phyloP scores from a whole-genome alignment of 2,329 filamentous ascomycete species.

The Hypoxylon rubiginosum region DNA sequence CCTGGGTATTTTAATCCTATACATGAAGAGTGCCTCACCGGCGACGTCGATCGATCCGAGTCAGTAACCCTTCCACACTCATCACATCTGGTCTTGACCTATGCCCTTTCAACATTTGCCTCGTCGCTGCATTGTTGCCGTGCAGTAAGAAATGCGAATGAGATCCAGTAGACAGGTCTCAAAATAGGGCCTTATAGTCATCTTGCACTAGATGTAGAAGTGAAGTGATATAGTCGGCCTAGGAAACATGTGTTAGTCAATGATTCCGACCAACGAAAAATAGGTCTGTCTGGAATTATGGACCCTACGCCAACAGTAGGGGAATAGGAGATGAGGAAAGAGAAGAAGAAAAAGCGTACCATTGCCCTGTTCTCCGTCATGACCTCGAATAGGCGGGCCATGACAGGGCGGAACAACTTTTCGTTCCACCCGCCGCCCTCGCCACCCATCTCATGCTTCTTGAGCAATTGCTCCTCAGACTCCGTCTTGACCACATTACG shows the following conservation, averaged over 20 bases:
- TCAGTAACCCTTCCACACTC: not conserved
- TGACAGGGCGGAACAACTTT: slow-evolving; percentile 74
- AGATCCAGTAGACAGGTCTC: not conserved
- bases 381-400: slow-evolving; percentile 75
- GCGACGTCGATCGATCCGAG: not conserved
- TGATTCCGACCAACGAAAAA: not conserved
- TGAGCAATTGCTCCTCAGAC: slow-evolving; percentile 67
- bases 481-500: slow-evolving; percentile 74
- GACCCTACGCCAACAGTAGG: not conserved
- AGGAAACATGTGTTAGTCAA: slow-evolving; percentile 11
- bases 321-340: not conserved
- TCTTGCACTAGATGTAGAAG: slow-evolving; percentile 45
- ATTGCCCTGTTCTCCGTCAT: slow-evolving; percentile 76
- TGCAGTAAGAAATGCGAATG: no score
- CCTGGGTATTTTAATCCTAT: slow-evolving; percentile 45
- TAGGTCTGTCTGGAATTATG: not conserved
- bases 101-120: not conserved
- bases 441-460: slow-evolving; percentile 61
- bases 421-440: slow-evolving; percentile 74
- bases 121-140: not conserved
- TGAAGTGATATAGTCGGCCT: slow-evolving; percentile 45
- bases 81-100: not conserved
- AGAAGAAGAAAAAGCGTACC: slow-evolving; percentile 56
- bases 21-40: not conserved
- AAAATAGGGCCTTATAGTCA: slow-evolving; percentile 23